phyloP scores from a whole-genome alignment of 2,329 filamentous ascomycete genomes.

The Alternaria brassicae region DNA sequence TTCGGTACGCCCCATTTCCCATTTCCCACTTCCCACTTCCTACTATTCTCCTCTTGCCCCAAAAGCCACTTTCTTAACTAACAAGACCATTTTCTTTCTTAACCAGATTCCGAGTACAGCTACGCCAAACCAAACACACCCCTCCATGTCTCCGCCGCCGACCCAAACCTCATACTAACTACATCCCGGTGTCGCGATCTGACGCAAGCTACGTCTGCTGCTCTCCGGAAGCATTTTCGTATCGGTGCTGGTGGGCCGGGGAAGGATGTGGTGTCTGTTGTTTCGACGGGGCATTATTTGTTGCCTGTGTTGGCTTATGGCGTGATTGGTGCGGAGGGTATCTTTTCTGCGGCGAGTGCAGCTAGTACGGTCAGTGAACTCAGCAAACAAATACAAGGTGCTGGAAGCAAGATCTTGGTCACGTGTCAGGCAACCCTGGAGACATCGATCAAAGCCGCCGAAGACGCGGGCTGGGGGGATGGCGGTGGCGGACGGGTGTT shows the following conservation, averaged over 20 bases:
- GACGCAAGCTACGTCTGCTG: constrained; percentile 62
- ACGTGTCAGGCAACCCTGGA: constrained; percentile 59
- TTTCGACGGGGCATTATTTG: constrained; percentile 64
- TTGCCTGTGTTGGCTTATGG: constrained; percentile 63
- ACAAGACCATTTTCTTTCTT: not conserved
- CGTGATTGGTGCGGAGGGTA: constrained; percentile 65
- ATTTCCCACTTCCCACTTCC: too few species aligned
- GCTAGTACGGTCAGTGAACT: constrained; percentile 61
- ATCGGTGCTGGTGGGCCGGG: constrained; percentile 60
- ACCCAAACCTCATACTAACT: constrained; percentile 62
- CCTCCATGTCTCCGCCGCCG: constrained; percentile 64
- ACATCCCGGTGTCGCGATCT: constrained; percentile 59
- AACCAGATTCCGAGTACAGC: constrained; percentile 38
- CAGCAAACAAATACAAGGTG: constrained; percentile 56
- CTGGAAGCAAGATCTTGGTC: constrained; percentile 53
- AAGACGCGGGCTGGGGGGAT: constrained; percentile 52
- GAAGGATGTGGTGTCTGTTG: constrained; percentile 61
- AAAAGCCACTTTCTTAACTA: not conserved
- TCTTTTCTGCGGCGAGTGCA: constrained; percentile 64
- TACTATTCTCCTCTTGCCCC: too few species aligned
- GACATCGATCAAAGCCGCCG: constrained; percentile 58
- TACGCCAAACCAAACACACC: constrained; percentile 57
- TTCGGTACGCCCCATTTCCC: constrained; percentile 52
- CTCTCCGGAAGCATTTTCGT: constrained; percentile 61
- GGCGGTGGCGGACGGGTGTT: constrained; percentile 56